A percentile compares a stretch with the other conserved stretches of the same genome.
phyloP scores from a whole-genome alignment of 805 yeast species.

The Ascoidea tarda region DNA sequence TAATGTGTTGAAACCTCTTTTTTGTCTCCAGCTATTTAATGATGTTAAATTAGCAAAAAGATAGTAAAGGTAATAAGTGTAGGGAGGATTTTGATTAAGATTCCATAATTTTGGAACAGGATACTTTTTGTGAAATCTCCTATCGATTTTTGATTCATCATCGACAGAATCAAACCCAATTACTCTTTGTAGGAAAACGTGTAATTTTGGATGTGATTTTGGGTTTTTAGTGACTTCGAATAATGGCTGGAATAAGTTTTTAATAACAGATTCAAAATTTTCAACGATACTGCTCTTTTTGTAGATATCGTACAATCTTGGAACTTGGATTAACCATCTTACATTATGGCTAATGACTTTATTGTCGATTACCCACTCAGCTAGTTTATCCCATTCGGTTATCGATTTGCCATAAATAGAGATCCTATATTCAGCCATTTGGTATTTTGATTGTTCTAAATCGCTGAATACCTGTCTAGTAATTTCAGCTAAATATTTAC shows the following conservation, averaged over 20 bases:
- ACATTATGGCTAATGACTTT: conserved; percentile 86
- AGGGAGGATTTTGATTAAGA: conserved; percentile 78
- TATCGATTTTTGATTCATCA: conserved; percentile 89
- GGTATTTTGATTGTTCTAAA: conserved; percentile 89
- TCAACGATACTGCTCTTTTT: conserved; percentile 57
- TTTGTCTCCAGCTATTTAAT: conserved; percentile 69
- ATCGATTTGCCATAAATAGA: conserved; percentile 83
- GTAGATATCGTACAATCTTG: conserved; percentile 84
- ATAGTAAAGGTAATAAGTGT: conserved; percentile 87
- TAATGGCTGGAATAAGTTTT: conserved; percentile 73
- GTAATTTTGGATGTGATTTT: conserved; percentile 75
- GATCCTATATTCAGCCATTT: conserved; percentile 93
- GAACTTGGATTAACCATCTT: conserved; percentile 94
- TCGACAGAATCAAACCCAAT: conserved; percentile 98
- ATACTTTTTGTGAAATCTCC: conserved; percentile 65
- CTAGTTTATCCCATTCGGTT: conserved; percentile 92
- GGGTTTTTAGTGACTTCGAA: conserved; percentile 88
- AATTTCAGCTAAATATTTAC: conserved; percentile 82
- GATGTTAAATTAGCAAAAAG: conserved; percentile 77
- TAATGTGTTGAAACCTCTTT: conserved; percentile 71
- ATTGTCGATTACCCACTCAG: conserved; percentile 90
- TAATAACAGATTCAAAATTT: conserved; percentile 63
- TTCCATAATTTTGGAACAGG: conserved; percentile 86
- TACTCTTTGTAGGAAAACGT: conserved; percentile 80
- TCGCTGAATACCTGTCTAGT: conserved; percentile 91